Percentiles rank a stretch among this genome's conserved stretches.
These are phyloP conservation scores for Lagenidium sp. DNA, from an alignment of 352 stramenopile genomes.

Conservation along the genomic window DNA sequence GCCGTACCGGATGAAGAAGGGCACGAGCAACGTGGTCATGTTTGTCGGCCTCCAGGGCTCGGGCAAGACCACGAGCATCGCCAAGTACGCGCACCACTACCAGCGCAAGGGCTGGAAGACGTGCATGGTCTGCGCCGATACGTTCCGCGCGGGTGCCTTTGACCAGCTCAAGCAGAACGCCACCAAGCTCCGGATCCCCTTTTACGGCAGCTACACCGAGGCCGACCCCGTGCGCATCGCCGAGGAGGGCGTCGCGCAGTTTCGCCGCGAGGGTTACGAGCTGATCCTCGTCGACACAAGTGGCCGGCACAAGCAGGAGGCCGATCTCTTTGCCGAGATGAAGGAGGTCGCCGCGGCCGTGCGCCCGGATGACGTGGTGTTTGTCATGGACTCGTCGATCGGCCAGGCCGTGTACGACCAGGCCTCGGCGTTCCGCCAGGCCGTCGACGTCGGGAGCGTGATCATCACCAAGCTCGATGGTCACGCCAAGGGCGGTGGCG, in stretches of 20 bases:
- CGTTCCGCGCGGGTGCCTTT: constrained; percentile 97
- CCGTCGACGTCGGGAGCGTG: constrained; percentile 95
- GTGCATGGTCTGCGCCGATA: constrained; percentile 99
- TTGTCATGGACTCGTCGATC: constrained; percentile 99
- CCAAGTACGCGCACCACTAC: constrained; percentile 99
- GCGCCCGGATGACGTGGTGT: constrained; percentile 95
- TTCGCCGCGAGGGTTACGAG: constrained; percentile 96
- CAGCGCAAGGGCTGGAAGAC: constrained; percentile 97
- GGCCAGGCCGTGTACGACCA: constrained; percentile 98
- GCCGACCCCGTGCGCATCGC: constrained; percentile 97
- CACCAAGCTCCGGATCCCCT: constrained; percentile 96
- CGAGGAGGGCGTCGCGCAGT: constrained; percentile 96
- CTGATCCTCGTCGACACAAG: constrained; percentile 99
- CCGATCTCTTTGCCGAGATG: constrained; percentile 99
- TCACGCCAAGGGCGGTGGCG: constrained; percentile 97
- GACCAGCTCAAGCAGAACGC: constrained; percentile 99
- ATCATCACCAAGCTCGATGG: constrained; percentile 99
- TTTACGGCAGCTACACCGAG: constrained; percentile 98
- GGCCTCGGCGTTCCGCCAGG: constrained; percentile 92
- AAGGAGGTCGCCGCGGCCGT: constrained; percentile 95
- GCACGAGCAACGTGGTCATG: constrained; percentile 90
- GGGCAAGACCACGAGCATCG: constrained; percentile 99
- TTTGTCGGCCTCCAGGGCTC: constrained; percentile 93
- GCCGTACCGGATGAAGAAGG: constrained; percentile 89
- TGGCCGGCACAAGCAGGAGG: constrained; percentile 97